Conservation (phyloP, 805 yeast genomes). For the Sungouiozyma ichnusensis region DNA sequence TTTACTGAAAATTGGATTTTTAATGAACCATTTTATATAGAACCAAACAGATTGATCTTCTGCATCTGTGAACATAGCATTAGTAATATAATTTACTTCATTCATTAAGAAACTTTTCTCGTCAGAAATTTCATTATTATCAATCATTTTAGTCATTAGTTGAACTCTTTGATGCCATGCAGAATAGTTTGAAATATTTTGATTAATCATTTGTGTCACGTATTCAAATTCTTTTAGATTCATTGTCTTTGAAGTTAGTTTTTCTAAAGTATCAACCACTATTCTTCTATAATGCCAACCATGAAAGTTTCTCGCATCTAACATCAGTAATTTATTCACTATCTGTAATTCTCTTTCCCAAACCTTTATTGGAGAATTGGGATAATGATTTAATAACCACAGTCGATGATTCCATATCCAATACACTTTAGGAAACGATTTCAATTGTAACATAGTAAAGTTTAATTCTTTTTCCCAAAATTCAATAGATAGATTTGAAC, state of each 20-base stretch:
- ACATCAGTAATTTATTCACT: constrained; percentile 53
- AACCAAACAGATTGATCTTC: constrained; percentile 93
- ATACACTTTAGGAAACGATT: constrained; percentile 74
- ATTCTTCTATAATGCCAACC: constrained; percentile 92
- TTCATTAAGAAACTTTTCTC: constrained; percentile 31
- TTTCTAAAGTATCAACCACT: constrained; percentile 36
- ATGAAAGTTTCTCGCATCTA: constrained; percentile 81
- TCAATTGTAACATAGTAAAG: constrained; percentile 49
- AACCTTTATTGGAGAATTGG: constrained; percentile 32
- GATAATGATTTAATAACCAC: constrained; percentile 60
- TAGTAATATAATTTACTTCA: constrained; percentile 61
- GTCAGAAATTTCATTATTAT: constrained; percentile 14
- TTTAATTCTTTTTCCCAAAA: constrained; percentile 45
- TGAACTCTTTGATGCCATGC: constrained; percentile 91
- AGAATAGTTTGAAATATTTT: constrained; percentile 82
- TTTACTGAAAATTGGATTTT: constrained; percentile 24
- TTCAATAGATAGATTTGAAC: constrained; percentile 16
- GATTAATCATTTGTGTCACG: constrained; percentile 69
- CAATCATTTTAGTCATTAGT: constrained; percentile 46
- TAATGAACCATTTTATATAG: constrained; percentile 70
- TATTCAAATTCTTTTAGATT: constrained; percentile 54
- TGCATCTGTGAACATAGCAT: constrained; percentile 87
- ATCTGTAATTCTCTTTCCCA: constrained; percentile 67
- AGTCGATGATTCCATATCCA: constrained; percentile 94
- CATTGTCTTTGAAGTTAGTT: constrained; percentile 19